These are phyloP conservation scores for Microglena sp. DNA, from an alignment of 139 green algal genomes.

Conservation along the genomic window DNA sequence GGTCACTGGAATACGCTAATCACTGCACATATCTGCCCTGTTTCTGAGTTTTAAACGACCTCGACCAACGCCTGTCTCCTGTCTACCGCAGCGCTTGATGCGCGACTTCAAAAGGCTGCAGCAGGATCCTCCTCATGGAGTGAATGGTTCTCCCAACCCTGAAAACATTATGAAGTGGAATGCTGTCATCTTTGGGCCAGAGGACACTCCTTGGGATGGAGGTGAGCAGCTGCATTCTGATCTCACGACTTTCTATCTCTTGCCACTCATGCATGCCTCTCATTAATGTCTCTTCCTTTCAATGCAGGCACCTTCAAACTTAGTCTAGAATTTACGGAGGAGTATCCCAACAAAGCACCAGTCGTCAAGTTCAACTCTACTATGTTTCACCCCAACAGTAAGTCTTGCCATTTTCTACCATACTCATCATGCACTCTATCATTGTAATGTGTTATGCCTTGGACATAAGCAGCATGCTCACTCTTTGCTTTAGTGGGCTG, in stretches of 20 bases:
- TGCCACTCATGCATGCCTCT: not conserved
- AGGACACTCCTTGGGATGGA: constrained; percentile 93
- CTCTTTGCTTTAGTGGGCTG: not conserved
- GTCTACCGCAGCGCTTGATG: constrained; percentile 76
- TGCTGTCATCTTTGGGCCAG: constrained; percentile 97
- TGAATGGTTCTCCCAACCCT: constrained; percentile 82
- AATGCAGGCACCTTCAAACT: constrained; percentile 86
- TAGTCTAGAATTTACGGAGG: constrained; percentile 90
- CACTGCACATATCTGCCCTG: no score
- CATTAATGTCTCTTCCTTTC: not conserved
- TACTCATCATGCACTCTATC: not conserved
- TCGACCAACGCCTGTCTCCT: no score
- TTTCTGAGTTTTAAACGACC: no score
- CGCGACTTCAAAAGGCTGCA: constrained; percentile 85
- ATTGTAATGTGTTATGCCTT: not conserved
- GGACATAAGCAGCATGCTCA: not conserved
- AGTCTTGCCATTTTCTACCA: constrained; percentile 12
- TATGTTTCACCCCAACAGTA: constrained; percentile 97
- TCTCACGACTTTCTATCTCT: not conserved
- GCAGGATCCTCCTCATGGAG: constrained; percentile 85
- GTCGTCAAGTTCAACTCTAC: constrained; percentile 88
- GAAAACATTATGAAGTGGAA: constrained; percentile 99
- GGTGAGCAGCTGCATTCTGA: constrained; percentile 34
- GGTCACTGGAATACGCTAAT: no score
- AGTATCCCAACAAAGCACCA: constrained; percentile 97